Evolutionary conservation across 2,329 filamentous ascomycete genomes (phyloP).

Genomic region (Aureobasidium sp.): DNA sequence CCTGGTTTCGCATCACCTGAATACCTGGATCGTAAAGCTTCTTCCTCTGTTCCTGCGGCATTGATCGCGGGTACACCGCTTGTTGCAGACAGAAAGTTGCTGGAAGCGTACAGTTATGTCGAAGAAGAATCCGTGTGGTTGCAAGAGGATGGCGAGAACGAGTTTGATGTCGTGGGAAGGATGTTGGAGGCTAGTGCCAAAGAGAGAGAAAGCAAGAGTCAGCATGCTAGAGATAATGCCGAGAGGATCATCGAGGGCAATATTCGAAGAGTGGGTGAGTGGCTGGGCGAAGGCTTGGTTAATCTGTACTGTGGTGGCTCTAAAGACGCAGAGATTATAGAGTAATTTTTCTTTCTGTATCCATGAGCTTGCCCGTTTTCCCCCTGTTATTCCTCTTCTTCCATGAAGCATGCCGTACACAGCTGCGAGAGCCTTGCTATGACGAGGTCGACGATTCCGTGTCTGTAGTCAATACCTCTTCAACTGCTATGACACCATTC

Average conservation of each 20-base stretch:
- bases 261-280: constrained; percentile 2
- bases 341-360: background rate
- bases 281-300: constrained; percentile 2
- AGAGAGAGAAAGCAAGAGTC: constrained; percentile 40
- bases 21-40: constrained; percentile 27
- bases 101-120: constrained; percentile 27
- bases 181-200: constrained; percentile 30
- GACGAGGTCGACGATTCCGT: too few species aligned
- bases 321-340: background rate
- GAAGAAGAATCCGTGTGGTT: constrained; percentile 25
- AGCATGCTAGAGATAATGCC: background rate
- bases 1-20: constrained; percentile 25
- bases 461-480: too few species aligned
- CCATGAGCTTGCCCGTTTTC: background rate
- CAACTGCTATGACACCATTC: too few species aligned
- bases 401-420: too few species aligned
- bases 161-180: constrained; percentile 26
- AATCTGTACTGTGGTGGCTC: background rate
- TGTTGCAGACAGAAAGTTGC: constrained; percentile 23
- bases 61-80: constrained; percentile 26
- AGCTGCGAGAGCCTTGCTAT: too few species aligned
- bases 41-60: constrained; percentile 24
- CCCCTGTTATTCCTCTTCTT: background rate
- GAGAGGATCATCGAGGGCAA: constrained; percentile 10
- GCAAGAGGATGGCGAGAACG: constrained; percentile 22